Evolutionary conservation across 345 rosid genomes (phyloP), one percentile per base, ranked within the genome.

Genomic region (Viola odorata): DNA sequence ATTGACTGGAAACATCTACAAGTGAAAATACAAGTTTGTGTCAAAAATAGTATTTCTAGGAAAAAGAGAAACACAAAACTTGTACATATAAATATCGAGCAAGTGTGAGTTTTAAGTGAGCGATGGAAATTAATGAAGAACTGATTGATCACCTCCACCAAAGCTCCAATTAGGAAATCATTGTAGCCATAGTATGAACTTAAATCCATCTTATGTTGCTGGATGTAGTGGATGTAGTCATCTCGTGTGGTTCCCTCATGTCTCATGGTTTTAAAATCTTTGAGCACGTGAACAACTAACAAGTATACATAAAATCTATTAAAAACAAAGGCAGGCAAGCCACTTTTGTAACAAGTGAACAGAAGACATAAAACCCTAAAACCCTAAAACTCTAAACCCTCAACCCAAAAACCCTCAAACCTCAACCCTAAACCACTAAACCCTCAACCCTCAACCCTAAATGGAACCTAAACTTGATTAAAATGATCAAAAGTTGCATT

Each of bases 1-100:
- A 73, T 84, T 87, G 13, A 88, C 83, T 16, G 96, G 96, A 79
- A 94, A 94, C 97, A 94, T 81, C 99, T 94, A 83, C 45, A 70
- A 64, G 55, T 62, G 23, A 68, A 47, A 71, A 56, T 37, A 53
- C 14, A 64, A 45, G 40, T 68, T 67, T 37, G 65, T 49, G 59
- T 7, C 63, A 15, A 60, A 45, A 11, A 56, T 14, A 56, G 2
- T 7, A 16, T 5, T 36, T 50, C 15, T 13, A 52, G 3, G 36
- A 16, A 39, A 12, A 39, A 65, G 37, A 14, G 12, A 37, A 17
- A 37, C 14, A 42, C n/a, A 40, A 38, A 40, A 39, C 3, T 23
- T 23, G 32, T 2, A 23, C 2, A 23, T 2, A 23, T 2, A 23
- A 47, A 41, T 11, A 1, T 4, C 5, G 48, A 50, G 53, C 13